Conservation (phyloP, 2,329 filamentous ascomycete species). For the Aspergillus brasiliensis region DNA sequence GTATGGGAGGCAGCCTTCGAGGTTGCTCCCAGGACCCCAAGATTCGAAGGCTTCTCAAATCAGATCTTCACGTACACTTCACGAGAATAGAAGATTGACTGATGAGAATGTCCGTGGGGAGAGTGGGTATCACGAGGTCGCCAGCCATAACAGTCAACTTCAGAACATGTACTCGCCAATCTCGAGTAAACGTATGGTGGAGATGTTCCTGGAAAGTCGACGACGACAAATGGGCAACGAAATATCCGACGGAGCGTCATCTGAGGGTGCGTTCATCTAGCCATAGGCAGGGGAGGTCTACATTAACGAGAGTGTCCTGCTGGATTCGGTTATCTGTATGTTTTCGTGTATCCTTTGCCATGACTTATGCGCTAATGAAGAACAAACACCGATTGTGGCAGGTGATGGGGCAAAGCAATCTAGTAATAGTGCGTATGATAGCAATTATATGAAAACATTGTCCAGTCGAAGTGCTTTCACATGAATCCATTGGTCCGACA, state of each 20-base stretch:
- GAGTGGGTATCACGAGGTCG: slow-evolving; percentile 17
- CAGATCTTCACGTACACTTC: slow-evolving; percentile 30
- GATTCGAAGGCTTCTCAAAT: slow-evolving; percentile 28
- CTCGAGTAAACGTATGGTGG: slow-evolving; percentile 42
- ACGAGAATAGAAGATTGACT: slow-evolving; percentile 22
- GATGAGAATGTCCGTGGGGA: slow-evolving; percentile 35
- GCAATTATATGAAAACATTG: neutral
- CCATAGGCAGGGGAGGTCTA: neutral
- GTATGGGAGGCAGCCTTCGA: slow-evolving; percentile 25
- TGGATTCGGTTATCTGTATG: neutral
- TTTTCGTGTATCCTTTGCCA: neutral
- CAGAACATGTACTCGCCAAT: slow-evolving; percentile 29
- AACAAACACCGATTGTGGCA: neutral
- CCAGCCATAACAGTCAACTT: slow-evolving; percentile 22
- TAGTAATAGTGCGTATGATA: neutral
- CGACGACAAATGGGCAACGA: slow-evolving; percentile 27
- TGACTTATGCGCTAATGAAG: neutral
- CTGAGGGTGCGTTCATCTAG: slow-evolving; percentile 32
- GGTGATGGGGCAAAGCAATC: neutral
- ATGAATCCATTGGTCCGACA: neutral
- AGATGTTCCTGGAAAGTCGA: slow-evolving; percentile 39
- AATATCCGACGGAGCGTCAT: slow-evolving; percentile 17
- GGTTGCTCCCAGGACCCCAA: slow-evolving; percentile 21
- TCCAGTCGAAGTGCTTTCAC: neutral
- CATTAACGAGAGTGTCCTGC: neutral